Percentiles rank a stretch among this genome's conserved stretches.
Conservation (phyloP, 768 basidiomycete species). For the Tylopilus rubrobrunneus region DNA sequence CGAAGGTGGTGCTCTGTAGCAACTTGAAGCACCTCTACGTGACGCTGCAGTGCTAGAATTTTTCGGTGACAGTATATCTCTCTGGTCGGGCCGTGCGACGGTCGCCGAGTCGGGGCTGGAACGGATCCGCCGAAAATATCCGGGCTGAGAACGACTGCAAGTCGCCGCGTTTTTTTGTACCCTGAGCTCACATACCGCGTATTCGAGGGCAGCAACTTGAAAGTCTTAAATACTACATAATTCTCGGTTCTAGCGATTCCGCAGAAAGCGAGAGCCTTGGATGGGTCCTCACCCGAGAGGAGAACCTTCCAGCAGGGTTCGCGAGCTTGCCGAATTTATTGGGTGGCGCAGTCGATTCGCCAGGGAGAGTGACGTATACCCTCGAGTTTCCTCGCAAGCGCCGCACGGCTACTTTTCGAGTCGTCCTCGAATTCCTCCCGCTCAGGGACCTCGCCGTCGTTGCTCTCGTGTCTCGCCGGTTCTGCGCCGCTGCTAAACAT, state of each 20-base stretch:
- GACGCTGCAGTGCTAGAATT: slow-evolving; percentile 33
- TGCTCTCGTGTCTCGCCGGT: slow-evolving; percentile 22
- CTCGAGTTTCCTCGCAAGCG: background rate
- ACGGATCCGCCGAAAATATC: background rate
- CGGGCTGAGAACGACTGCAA: slow-evolving; percentile 1
- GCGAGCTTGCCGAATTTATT: slow-evolving; percentile 21
- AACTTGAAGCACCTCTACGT: slow-evolving; percentile 68
- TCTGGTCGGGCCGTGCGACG: background rate
- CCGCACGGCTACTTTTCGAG: slow-evolving; percentile 11
- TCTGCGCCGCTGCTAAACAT: slow-evolving; percentile 22
- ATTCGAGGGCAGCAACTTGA: slow-evolving; percentile 12
- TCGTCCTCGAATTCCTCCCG: slow-evolving; percentile 21
- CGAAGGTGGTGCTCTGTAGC: slow-evolving; percentile 61
- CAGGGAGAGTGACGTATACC: background rate
- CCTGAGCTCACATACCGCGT: slow-evolving; percentile 9
- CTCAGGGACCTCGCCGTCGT: slow-evolving; percentile 16
- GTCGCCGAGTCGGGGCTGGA: no score
- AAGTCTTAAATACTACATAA: slow-evolving; percentile 21
- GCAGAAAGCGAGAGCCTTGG: slow-evolving; percentile 5
- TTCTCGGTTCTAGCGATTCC: slow-evolving; percentile 18
- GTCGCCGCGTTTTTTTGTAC: background rate
- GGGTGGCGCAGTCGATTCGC: slow-evolving; percentile 9
- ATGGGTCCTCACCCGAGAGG: background rate
- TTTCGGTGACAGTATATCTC: background rate
- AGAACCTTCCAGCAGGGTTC: slow-evolving; percentile 1